Evolutionary conservation across 2,329 filamentous ascomycete species (phyloP), one percentile per base, ranked within the genome.

Genomic region (Fusarium cyanostomum): DNA sequence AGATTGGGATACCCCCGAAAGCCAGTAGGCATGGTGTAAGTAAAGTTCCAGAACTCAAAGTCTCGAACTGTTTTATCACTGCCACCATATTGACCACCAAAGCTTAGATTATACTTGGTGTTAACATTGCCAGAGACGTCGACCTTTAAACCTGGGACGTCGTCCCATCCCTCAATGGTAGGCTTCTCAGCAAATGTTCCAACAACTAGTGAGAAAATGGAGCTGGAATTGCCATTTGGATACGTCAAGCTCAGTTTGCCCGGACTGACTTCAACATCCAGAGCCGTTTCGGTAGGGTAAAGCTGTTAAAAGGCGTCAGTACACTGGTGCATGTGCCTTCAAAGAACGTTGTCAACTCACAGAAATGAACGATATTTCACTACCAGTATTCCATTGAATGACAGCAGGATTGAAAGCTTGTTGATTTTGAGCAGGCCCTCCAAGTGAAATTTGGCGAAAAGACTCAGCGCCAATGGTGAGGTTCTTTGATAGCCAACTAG

Each of bases 401-500:
- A 89, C 82, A 0, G 84, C 83, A 0, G 86, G 86, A 56, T 84
- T 87, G 72, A 86, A 89, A 0, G 82, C 80, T 7, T 71, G 77
- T 6, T 80, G 79, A 38, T 82, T 84, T 46, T 78, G 78, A 1
- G 80, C 77, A 6, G 83, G 81, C 0, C 86, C 87, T 9, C 86
- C 86, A 7, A 87, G 71, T 2, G 81, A 79, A 37, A 78, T 82
- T 71, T 88, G 81, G 11, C 82, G 78, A 63, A 86, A 87, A 0
- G 84, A 83, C 67, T 86, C 82, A 0, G 83, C 84, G 33, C 87
- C 87, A 59, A 89, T 87, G 8, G 82, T 87, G 10, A 89, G 74
- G 21, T 83, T 80, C 4, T 79, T 72, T 0, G 82, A 82, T 0
- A 89, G 66, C 84, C 84, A 89, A 10, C 84, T 80, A 0, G 83